These are phyloP conservation scores for Nemophila menziesii DNA, from an alignment of 257 asterid genomes.

Conservation along the genomic window DNA sequence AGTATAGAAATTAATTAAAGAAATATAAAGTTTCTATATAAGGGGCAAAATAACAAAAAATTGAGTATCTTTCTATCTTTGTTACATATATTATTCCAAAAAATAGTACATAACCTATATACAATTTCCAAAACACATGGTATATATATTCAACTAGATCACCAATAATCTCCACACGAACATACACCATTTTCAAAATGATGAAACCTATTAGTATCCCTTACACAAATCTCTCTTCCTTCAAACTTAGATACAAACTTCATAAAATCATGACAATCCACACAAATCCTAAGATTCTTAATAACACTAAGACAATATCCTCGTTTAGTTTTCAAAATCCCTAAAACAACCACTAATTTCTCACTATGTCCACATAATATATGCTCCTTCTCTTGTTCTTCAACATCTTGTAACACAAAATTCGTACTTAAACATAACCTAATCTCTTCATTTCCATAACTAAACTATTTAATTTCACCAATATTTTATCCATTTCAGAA, in stretches of 20 bases:
- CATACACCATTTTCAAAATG: slow-evolving; percentile 75
- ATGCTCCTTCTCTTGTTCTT: slow-evolving; percentile 86
- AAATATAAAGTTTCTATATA: too few relatives aligned
- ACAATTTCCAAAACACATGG: too few relatives aligned
- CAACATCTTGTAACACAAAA: slow-evolving; percentile 82
- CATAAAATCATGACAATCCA: slow-evolving; percentile 74
- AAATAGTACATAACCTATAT: too few relatives aligned
- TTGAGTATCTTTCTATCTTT: too few relatives aligned
- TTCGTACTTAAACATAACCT: slow-evolving; percentile 48
- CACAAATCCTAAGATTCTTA: slow-evolving; percentile 85
- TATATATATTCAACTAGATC: slow-evolving; percentile 29
- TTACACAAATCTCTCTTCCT: slow-evolving; percentile 65
- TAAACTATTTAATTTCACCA: slow-evolving; percentile 37
- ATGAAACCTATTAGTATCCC: slow-evolving; percentile 83
- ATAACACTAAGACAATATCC: slow-evolving; percentile 62
- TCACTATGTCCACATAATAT: slow-evolving; percentile 90
- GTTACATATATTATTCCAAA: too few relatives aligned
- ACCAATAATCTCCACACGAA: slow-evolving; percentile 89
- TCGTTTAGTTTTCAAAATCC: slow-evolving; percentile 51
- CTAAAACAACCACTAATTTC: slow-evolving; percentile 82
- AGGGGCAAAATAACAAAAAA: too few relatives aligned
- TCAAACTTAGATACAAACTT: slow-evolving; percentile 62
- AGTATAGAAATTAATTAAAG: too few relatives aligned
- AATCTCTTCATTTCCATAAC: slow-evolving; percentile 69
- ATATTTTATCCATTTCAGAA: slow-evolving; percentile 60